Evolutionary conservation across 2,329 filamentous ascomycete species (phyloP), one percentile per base, ranked within the genome.

Genomic region (Aphanocladium album): DNA sequence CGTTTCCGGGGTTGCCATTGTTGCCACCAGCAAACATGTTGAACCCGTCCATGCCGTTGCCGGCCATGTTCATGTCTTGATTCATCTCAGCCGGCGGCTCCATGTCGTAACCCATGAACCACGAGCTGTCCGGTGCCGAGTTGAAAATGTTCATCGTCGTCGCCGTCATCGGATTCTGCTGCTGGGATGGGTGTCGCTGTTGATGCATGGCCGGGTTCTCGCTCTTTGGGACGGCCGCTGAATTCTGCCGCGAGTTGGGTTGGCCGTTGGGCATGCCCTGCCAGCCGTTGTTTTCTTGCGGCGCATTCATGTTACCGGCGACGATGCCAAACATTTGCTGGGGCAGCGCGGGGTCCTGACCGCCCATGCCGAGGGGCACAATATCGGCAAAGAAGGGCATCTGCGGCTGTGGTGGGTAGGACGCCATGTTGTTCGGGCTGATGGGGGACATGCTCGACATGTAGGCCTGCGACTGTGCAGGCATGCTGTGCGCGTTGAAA

Each of bases 91-190:
- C 86, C 21, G 91, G 90, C 33, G 33, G 33, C 62, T 95, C 90
- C 74, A 96, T 86, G 70, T 96, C 96, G 74, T 96, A 96, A 1
- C 93, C 91, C 79, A 96, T 87, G 73, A 96, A 96, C 90, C 93
- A 98, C 5, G 89, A 90, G 57, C 87, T 88, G 2, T 80, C 76
- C 63, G 85, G 82, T 39, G 75, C 74, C 4, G 70, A 71, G 52
- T 57, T 63, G 52, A 72, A 69, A 43, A 63, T 66, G 35, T 64
- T 62, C 51, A 70, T 60, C 14, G 49, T 60, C 43, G 57, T 39
- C 12, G 57, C 30, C 23, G 57, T 56, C 61, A 62, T 57, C 5
- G 41, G 57, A 17, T 52, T 58, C 39, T 62, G 50, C n/a, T 59
- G 60, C 21, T 54, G 50, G 7, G 41, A 17, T 7, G 51, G 52